Conservation (phyloP, 345 rosid genomes). For the Brassica rapa region DNA sequence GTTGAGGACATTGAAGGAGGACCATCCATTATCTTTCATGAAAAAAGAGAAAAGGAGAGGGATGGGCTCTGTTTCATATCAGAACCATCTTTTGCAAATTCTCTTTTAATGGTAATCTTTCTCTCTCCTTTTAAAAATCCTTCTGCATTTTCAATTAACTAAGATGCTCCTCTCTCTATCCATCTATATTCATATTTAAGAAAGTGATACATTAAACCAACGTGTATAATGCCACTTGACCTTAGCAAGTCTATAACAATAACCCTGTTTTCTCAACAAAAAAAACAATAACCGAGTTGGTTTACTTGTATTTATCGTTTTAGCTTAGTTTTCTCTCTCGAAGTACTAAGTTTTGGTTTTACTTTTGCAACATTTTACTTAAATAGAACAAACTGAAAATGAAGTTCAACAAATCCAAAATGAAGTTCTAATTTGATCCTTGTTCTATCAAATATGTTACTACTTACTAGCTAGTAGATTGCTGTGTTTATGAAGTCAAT, state of each 20-base stretch:
- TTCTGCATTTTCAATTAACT: slow-evolving; percentile 20
- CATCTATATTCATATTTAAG: not conserved
- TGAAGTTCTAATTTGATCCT: not conserved
- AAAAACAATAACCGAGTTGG: not conserved
- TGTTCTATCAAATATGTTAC: not conserved
- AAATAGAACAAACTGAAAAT: not conserved
- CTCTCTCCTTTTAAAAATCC: slow-evolving; percentile 17
- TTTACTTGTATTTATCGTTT: not conserved
- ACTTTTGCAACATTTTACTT: not conserved
- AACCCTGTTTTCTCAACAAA: not conserved
- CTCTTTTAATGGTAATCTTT: slow-evolving; percentile 31
- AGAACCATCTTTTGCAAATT: slow-evolving; percentile 42
- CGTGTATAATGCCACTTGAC: not conserved
- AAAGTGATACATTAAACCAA: not conserved
- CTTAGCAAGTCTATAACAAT: not conserved
- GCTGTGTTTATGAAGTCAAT: not conserved
- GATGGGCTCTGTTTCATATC: slow-evolving; percentile 40
- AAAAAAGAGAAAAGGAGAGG: slow-evolving; percentile 40
- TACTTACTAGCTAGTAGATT: not conserved
- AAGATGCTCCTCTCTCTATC: slow-evolving; percentile 16
- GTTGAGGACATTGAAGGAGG: slow-evolving; percentile 41
- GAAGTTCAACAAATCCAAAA: not conserved
- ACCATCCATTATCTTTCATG: slow-evolving; percentile 44
- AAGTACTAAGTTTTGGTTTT: not conserved
- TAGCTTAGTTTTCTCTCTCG: not conserved